These are phyloP conservation scores for Elongisporangium anandrum DNA, from an alignment of 352 stramenopile genomes.

Conservation along the genomic window DNA sequence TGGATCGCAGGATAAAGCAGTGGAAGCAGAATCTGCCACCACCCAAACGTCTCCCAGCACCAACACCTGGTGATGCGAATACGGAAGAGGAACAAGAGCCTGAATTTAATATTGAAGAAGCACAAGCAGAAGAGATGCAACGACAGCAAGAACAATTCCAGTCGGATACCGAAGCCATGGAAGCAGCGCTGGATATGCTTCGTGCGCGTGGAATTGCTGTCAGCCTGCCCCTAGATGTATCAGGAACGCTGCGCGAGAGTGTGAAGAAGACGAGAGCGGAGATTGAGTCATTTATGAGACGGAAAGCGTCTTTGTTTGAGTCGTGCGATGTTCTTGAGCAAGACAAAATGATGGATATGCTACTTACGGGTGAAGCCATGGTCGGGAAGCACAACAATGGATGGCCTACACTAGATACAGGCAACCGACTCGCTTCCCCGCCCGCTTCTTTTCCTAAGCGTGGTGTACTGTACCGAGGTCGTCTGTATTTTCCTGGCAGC, in stretches of 20 bases:
- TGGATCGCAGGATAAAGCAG: slow-evolving; percentile 21
- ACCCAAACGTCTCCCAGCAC: slow-evolving; percentile 5
- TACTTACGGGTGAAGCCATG: slow-evolving; percentile 35
- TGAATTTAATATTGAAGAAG: slow-evolving; percentile 23
- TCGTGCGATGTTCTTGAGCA: slow-evolving; percentile 25
- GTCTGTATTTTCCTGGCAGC: slow-evolving; percentile 56
- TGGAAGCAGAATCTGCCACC: slow-evolving; percentile 25
- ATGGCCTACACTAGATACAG: slow-evolving; percentile 31
- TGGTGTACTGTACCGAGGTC: slow-evolving; percentile 33
- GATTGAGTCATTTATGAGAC: slow-evolving; percentile 26
- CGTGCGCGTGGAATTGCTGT: slow-evolving; percentile 31
- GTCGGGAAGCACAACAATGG: slow-evolving; percentile 48
- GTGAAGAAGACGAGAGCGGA: slow-evolving; percentile 20
- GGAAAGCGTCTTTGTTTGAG: slow-evolving; percentile 43
- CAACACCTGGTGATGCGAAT: neutral
- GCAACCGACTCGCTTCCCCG: neutral
- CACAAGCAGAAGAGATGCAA: slow-evolving; percentile 34
- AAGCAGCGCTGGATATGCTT: slow-evolving; percentile 26
- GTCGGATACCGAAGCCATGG: slow-evolving; percentile 32
- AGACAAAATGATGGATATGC: slow-evolving; percentile 7
- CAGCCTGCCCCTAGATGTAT: slow-evolving; percentile 16
- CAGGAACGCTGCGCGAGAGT: slow-evolving; percentile 26
- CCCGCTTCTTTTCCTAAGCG: neutral
- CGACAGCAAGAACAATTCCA: slow-evolving; percentile 40
- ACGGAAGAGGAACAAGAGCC: slow-evolving; percentile 17